Evolutionary conservation across 2,329 filamentous ascomycete genomes (phyloP), one percentile per base, ranked within the genome.

Genomic region (Colletotrichum limetticola): DNA sequence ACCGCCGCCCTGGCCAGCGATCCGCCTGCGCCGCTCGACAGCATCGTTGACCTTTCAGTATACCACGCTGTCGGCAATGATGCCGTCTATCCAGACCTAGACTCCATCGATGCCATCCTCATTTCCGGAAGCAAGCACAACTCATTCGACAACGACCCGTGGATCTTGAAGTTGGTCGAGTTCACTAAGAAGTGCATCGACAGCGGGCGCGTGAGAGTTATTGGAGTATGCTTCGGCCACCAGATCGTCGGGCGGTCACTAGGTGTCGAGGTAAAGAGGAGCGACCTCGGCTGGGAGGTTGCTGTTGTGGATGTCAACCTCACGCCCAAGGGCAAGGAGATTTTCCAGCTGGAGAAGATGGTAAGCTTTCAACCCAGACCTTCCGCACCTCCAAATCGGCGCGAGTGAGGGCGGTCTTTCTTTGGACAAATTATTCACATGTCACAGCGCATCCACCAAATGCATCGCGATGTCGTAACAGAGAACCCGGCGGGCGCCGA

Each of bases 181-280:
- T 97, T 91, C 78, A 90, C 89, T 63, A 85, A 87, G 75, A 77
- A 83, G 6, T 85, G 93, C 3, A 86, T 94, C 42, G 85, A 86
- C 14, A 88, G 92, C 75, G 85, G 87, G 30, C 86, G 90, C 0
- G 89, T 97, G 8, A 89, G 91, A 46, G 83, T 95, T n/a, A 86
- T 97, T 19, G 95, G 94, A 12, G 88, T 97, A 19, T 97, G 95
- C 82, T 97, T 96, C 81, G 95, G 95, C 5, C 95, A 97, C 80
- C 94, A 97, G 84, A 95, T 97, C 77, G 84, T 97, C 56, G 94
- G 89, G 1, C 87, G 94, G 65, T 93, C 94, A 1, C 80, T 95
- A 76, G 93, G 91, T 4, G 88, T 84, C 24, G 88, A 89, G 76
- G 93, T 97, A 2, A 91, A 87, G 46, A 85, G 91, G 66, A 94